Evolutionary conservation across 2,329 filamentous ascomycete genomes (phyloP), one percentile per base, ranked within the genome.

Genomic region (Colletotrichum eremochloae): DNA sequence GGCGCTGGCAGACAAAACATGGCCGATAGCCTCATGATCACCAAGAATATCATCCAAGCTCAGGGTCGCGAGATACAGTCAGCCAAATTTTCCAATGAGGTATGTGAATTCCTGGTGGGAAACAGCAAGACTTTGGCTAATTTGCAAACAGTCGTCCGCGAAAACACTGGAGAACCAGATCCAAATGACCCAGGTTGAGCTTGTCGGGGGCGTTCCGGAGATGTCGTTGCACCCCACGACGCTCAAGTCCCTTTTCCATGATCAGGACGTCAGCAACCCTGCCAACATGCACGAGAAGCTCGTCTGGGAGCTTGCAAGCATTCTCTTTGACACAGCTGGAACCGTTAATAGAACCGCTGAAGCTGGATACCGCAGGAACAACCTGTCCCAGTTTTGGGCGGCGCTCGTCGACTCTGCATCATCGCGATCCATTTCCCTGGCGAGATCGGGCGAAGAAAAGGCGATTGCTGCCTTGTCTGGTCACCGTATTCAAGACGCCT

Each of bases 261-360:
- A 81, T 52, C 82, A 82, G 57, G 82, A 82, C 50, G 78, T 80
- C 75, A 82, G 79, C 29, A 81, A 84, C 74, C 82, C 84, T 20
- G 85, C 85, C 31, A 85, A 81, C 66, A 81, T 84, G 29, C 89
- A 94, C 69, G 94, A 97, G 81, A 90, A 91, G 77, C 86, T 90
- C 18, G 90, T 96, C 1, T 99, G 97, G 96, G 89, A 94, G 73
- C 86, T 99, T 46, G 92, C 94, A 1, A 93, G 93, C 69, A 91
- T 98, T 48, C 87, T 99, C 4, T 99, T 97, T 78, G 95, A 97
- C 75, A 86, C 33, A 40, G 36, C 20, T 57, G 36, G 20, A n/a
- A 20, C 87, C 40, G 81, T 84, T 2, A 70, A 81, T 3, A 83
- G 86, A 1, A 76, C 84, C 14, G 78, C 81, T 0, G 77, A 80